Evolutionary conservation across 345 rosid species (phyloP).

Genomic region (Nasturtium officinale): DNA sequence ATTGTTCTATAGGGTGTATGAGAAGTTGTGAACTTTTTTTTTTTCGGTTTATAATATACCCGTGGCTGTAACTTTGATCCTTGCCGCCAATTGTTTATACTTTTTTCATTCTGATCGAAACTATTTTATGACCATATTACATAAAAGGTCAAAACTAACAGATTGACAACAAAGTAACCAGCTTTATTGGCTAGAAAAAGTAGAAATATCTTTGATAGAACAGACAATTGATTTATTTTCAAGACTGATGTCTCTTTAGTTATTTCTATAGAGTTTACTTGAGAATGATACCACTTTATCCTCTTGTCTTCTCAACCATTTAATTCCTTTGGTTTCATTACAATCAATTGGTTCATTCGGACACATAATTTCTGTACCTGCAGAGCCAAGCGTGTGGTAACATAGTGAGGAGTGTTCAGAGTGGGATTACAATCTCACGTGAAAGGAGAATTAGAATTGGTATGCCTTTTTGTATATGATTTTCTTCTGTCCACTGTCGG

Average conservation of each 20-base stretch:
- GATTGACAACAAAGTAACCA: too few relatives aligned
- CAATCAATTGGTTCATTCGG: neutral
- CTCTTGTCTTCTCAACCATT: neutral
- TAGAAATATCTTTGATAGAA: neutral
- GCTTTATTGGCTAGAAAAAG: neutral
- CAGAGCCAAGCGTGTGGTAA: constrained; percentile 65
- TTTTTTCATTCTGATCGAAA: too few relatives aligned
- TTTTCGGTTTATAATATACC: neutral
- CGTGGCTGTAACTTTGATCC: too few relatives aligned
- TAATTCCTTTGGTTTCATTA: neutral
- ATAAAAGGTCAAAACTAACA: too few relatives aligned
- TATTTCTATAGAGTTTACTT: neutral
- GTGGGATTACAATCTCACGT: constrained; percentile 53
- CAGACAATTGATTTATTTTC: neutral
- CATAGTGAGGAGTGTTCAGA: constrained; percentile 53
- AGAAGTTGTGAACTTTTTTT: neutral
- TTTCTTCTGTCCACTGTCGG: constrained; percentile 11
- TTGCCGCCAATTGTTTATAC: too few relatives aligned
- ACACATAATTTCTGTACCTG: constrained; percentile 19
- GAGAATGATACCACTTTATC: neutral
- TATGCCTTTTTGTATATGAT: constrained; percentile 30
- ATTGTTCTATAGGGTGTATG: neutral
- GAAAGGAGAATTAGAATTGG: constrained; percentile 57
- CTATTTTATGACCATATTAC: too few relatives aligned
- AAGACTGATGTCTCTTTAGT: neutral